phyloP scores from a whole-genome alignment of 495 filamentous ascomycete species.

The Aspergillus asperescens region DNA sequence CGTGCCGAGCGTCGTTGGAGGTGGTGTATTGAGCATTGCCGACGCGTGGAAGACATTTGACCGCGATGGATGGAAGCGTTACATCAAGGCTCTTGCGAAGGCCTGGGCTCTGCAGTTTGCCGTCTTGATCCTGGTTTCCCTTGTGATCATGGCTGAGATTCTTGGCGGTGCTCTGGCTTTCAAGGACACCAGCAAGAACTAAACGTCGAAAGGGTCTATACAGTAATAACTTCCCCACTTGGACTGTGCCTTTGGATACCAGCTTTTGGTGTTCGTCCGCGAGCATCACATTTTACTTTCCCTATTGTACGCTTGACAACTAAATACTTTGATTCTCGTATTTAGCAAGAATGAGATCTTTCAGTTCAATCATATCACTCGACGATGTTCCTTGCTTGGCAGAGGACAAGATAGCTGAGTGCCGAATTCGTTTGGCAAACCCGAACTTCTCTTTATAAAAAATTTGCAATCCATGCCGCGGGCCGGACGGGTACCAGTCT shows the following conservation, averaged over 20 bases:
- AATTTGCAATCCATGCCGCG: too few species aligned
- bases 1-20: slow-evolving; percentile 57
- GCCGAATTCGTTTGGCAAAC: too few species aligned
- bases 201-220: background rate
- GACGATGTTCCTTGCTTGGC: too few species aligned
- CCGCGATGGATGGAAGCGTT: slow-evolving; percentile 56
- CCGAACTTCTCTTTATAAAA: too few species aligned
- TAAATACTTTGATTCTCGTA: background rate
- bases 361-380: background rate
- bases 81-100: slow-evolving; percentile 66
- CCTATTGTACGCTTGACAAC: background rate
- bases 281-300: background rate
- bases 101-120: slow-evolving; percentile 48
- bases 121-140: slow-evolving; percentile 37
- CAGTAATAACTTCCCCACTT: too few species aligned
- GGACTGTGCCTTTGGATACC: background rate
- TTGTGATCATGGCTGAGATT: slow-evolving; percentile 34
- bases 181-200: background rate
- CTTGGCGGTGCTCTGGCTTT: slow-evolving; percentile 18
- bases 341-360: background rate
- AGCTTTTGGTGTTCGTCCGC: background rate
- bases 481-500: too few species aligned
- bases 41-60: slow-evolving; percentile 71
- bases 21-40: slow-evolving; percentile 60
- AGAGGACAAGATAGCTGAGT: too few species aligned